Evolutionary conservation across 2,329 filamentous ascomycete species (phyloP).

Genomic region (Fonsecaea erecta): DNA sequence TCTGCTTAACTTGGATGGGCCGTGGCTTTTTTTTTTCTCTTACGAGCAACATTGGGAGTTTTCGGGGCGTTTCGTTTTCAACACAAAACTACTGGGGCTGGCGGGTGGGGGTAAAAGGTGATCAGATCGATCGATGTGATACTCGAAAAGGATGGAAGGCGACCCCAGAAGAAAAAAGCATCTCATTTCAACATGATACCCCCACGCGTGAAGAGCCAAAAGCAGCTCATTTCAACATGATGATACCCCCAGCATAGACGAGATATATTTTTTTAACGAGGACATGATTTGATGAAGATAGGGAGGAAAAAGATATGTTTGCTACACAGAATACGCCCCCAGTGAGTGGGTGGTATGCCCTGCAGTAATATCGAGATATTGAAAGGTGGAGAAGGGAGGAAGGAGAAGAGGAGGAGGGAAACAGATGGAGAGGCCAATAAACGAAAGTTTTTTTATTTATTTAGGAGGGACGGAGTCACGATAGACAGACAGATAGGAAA

Average conservation of each 20-base stretch:
- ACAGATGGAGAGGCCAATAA: neutral
- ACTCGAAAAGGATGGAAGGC: neutral
- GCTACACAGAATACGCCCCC: too few relatives aligned
- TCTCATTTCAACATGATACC: slow-evolving; percentile 37
- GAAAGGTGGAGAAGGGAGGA: too few relatives aligned
- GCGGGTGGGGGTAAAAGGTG: neutral
- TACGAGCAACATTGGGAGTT: neutral
- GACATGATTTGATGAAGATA: slow-evolving; percentile 10
- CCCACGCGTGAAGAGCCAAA: slow-evolving; percentile 18
- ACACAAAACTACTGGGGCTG: neutral
- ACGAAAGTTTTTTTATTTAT: too few relatives aligned
- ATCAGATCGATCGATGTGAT: too few relatives aligned
- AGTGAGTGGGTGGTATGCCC: too few relatives aligned
- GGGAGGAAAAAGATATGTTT: neutral
- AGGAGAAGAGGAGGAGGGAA: neutral
- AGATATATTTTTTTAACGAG: slow-evolving; percentile 26
- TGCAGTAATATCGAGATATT: too few relatives aligned
- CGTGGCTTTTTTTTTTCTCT: neutral
- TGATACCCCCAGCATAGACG: slow-evolving; percentile 30
- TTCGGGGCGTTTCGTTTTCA: neutral
- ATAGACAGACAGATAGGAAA: neutral
- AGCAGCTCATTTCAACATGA: slow-evolving; percentile 35
- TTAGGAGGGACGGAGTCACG: too few relatives aligned
- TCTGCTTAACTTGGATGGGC: slow-evolving; percentile 2
- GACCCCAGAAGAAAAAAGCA: slow-evolving; percentile 17